phyloP scores from a whole-genome alignment of 202 grass and related monocot species.

The Schoenoplectus tabernaemontani region DNA sequence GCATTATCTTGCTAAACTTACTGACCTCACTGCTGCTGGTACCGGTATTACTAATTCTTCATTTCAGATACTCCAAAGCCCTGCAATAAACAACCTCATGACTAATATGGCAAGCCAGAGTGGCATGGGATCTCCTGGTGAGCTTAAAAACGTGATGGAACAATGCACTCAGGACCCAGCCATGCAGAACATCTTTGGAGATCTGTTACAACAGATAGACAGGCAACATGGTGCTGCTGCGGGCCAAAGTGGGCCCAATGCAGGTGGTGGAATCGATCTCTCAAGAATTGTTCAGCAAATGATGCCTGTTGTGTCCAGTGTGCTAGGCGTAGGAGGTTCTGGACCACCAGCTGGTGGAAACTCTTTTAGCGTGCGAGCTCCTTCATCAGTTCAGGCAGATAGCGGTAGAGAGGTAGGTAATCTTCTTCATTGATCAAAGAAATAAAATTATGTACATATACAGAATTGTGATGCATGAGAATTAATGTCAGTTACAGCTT shows the following conservation, averaged over 20 bases:
- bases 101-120: constrained; percentile 64
- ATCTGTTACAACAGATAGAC: constrained; percentile 66
- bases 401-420: constrained; percentile 1
- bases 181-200: constrained; percentile 52
- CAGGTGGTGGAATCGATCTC: constrained; percentile 42
- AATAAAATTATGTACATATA: too few relatives aligned
- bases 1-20: background rate
- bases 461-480: too few relatives aligned
- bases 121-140: constrained; percentile 42
- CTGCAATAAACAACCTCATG: constrained; percentile 51
- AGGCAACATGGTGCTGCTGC: constrained; percentile 33
- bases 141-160: constrained; percentile 74
- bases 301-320: constrained; percentile 86
- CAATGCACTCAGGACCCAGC: constrained; percentile 52
- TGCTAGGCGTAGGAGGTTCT: constrained; percentile 40
- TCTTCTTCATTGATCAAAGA: too few relatives aligned
- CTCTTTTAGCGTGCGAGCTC: background rate
- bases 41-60: background rate
- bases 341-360: background rate
- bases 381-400: background rate
- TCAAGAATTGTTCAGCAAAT: constrained; percentile 93
- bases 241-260: constrained; percentile 29
- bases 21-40: background rate
- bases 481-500: too few relatives aligned
- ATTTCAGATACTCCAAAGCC: constrained; percentile 48